Percentiles rank a stretch among this genome's conserved stretches.
These are phyloP conservation scores for Amoebophrya sp. DNA, from an alignment of 169 alveolate species.

Conservation along the genomic window DNA sequence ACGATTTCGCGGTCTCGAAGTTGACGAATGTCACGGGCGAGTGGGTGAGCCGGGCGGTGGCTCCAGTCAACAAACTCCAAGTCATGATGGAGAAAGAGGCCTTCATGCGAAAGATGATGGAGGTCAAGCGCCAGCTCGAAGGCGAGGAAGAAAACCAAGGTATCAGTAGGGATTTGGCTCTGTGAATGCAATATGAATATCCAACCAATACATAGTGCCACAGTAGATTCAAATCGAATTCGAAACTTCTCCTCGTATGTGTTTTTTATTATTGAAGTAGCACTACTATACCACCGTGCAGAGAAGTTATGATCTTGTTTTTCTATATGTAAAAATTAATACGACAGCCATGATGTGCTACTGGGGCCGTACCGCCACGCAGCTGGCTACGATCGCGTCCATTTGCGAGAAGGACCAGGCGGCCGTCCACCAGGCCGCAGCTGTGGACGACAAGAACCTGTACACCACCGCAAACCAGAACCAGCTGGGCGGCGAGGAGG, in stretches of 20 bases:
- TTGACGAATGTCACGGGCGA: not conserved
- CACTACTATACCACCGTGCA: no score
- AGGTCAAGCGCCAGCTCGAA: not conserved
- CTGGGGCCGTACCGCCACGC: not conserved
- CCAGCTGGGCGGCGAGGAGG: not conserved
- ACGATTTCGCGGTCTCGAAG: not conserved
- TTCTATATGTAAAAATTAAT: no score
- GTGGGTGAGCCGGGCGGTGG: not conserved
- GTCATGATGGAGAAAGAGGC: not conserved
- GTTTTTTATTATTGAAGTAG: no score
- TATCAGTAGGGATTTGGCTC: no score
- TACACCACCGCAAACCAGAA: not conserved
- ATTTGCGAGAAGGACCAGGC: not conserved
- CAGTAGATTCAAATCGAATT: no score
- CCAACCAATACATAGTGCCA: no score
- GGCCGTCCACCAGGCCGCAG: not conserved
- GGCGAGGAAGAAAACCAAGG: not conserved
- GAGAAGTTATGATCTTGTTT: no score
- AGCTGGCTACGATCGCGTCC: not conserved
- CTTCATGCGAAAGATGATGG: not conserved
- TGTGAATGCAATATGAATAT: no score
- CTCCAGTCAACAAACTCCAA: not conserved
- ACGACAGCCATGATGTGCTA: conserved; percentile 3
- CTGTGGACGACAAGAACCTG: not conserved
- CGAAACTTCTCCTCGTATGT: no score